phyloP scores from a whole-genome alignment of 371 early-diverging fungal species.

The Astathelohania contejeani region DNA sequence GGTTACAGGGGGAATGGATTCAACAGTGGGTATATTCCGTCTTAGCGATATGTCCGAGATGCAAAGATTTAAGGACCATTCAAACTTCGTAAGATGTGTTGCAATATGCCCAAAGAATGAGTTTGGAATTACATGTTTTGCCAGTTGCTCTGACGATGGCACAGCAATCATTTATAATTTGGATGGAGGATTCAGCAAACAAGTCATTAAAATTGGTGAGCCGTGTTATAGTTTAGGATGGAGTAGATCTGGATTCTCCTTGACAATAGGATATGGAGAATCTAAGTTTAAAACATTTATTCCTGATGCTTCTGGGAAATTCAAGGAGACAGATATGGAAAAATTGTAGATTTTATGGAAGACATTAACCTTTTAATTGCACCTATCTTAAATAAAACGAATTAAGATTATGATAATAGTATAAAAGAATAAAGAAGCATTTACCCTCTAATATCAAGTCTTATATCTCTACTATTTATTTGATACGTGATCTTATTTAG shows the following conservation, averaged over 20 bases:
- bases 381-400: too few species aligned
- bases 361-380: too few species aligned
- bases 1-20: conserved; percentile 45
- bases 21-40: conserved; percentile 26
- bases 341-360: too few species aligned
- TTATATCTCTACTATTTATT: too few species aligned
- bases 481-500: too few species aligned
- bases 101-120: conserved; percentile 26
- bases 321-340: conserved; percentile 22
- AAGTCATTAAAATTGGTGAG: conserved; percentile 32
- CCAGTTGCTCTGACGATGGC: conserved; percentile 48
- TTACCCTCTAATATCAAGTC: too few species aligned
- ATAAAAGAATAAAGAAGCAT: too few species aligned
- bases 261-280: conserved; percentile 47
- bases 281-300: conserved; percentile 40
- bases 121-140: conserved; percentile 40
- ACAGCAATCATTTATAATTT: conserved; percentile 28
- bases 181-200: conserved; percentile 5
- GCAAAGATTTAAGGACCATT: conserved; percentile 34
- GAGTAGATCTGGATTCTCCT: conserved; percentile 42
- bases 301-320: conserved; percentile 30
- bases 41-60: conserved; percentile 14
- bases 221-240: conserved; percentile 41
- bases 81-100: conserved; percentile 36
- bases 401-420: too few species aligned